Evolutionary conservation across 306 rosid species (phyloP).

Genomic region (Acacia melanoxylon): DNA sequence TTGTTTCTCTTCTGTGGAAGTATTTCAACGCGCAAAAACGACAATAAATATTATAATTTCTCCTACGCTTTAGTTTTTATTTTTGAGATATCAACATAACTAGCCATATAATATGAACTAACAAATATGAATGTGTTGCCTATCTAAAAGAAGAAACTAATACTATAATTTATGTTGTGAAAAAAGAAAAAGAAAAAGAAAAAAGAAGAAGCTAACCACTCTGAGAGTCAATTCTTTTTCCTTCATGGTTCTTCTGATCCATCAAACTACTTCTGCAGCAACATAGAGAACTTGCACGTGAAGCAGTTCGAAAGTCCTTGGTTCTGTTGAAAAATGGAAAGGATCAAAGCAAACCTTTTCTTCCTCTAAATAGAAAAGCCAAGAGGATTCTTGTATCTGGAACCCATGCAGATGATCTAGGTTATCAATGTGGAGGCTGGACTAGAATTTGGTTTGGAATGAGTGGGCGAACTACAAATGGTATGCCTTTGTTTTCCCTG

Average conservation of each 20-base stretch:
- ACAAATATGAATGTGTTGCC: no score
- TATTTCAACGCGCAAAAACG: not conserved
- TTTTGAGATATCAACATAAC: not conserved
- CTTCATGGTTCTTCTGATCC: not conserved
- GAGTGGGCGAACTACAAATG: constrained; percentile 62
- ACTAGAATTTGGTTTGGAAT: constrained; percentile 62
- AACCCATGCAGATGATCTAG: constrained; percentile 82
- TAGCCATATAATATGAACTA: no score
- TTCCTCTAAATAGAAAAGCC: constrained; percentile 67
- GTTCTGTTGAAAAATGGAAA: constrained; percentile 87
- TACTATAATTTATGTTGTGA: no score
- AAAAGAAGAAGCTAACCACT: no score
- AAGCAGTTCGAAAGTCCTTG: constrained; percentile 85
- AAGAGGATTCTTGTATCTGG: constrained; percentile 77
- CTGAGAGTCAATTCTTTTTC: no score
- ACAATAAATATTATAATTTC: not conserved
- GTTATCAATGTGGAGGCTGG: constrained; percentile 95
- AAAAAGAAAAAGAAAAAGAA: no score
- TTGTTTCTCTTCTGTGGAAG: not conserved
- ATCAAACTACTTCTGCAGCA: constrained; percentile 42
- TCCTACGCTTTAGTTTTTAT: not conserved
- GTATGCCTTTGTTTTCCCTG: constrained; percentile 37
- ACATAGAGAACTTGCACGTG: constrained; percentile 82
- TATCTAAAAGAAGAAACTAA: no score
- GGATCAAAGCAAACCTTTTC: constrained; percentile 57